Percentiles rank a stretch among this genome's conserved stretches.
Conservation (phyloP, 2,329 filamentous ascomycete genomes). For the Alternaria angustiovoidea region DNA sequence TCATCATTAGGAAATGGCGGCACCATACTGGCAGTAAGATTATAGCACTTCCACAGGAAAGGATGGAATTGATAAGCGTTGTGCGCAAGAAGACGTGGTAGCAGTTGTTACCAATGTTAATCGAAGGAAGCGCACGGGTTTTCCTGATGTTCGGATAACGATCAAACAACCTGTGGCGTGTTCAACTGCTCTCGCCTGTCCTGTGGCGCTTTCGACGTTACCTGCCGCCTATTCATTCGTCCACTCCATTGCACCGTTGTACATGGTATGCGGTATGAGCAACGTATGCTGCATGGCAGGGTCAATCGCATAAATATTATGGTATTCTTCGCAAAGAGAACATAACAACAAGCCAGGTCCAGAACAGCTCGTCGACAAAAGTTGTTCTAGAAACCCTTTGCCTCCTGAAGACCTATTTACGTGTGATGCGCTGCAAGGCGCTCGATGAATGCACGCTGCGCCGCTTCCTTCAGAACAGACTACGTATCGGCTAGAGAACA, state of each 20-base stretch:
- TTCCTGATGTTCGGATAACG: not conserved
- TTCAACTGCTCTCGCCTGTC: not conserved
- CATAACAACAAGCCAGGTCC: not conserved
- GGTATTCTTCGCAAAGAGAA: not conserved
- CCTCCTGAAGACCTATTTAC: not conserved
- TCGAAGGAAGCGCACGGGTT: not conserved
- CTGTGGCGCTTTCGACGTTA: not conserved
- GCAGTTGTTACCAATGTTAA: not conserved
- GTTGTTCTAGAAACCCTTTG: not conserved
- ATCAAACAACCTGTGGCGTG: not conserved
- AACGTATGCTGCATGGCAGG: not conserved
- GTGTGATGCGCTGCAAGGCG: not conserved
- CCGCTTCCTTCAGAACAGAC: not conserved
- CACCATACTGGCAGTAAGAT: not conserved
- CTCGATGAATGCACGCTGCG: slow-evolving; percentile 1
- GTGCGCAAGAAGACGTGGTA: not conserved
- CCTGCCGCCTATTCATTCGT: not conserved
- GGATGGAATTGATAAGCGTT: not conserved
- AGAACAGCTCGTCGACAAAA: not conserved
- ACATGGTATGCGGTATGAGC: not conserved
- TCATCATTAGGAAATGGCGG: not conserved
- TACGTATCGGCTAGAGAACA: not conserved
- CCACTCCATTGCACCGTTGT: not conserved
- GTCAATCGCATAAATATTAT: not conserved
- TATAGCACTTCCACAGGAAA: not conserved